Percentiles rank a stretch among this genome's conserved stretches.
phyloP scores from a whole-genome alignment of 2,329 filamentous ascomycete genomes.

The Leptographium radiaticola region DNA sequence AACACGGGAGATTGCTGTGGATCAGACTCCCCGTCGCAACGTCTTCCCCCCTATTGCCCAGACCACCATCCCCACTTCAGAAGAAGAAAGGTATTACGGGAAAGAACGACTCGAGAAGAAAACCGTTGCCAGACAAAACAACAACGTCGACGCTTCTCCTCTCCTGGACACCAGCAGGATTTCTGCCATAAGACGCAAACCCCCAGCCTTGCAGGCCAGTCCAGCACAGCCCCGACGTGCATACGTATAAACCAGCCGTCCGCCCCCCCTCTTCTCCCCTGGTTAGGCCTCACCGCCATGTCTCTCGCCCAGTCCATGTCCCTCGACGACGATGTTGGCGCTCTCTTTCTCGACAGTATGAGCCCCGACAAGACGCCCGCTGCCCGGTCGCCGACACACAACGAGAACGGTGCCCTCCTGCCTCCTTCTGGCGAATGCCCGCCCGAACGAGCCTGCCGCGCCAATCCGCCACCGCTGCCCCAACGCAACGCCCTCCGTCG shows the following conservation, averaged over 20 bases:
- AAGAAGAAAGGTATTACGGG: too few species aligned
- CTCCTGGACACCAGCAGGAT: neutral
- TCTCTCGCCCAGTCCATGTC: constrained; percentile 5
- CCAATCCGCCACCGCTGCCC: constrained; percentile 31
- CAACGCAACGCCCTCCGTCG: constrained; percentile 35
- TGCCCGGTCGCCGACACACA: neutral
- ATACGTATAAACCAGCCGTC: too few species aligned
- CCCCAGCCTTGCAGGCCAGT: neutral
- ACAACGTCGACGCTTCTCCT: neutral
- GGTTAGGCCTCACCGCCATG: constrained; percentile 1
- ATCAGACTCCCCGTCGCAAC: neutral
- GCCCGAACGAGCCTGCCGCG: constrained; percentile 6
- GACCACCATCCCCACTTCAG: neutral
- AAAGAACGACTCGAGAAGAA: neutral
- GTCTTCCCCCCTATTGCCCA: neutral
- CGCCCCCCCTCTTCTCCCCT: too few species aligned
- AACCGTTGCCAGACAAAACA: neutral
- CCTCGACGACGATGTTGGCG: constrained; percentile 6
- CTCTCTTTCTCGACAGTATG: constrained; percentile 7
- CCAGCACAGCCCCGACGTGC: neutral
- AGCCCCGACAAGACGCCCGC: neutral
- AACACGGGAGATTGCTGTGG: constrained; percentile 8
- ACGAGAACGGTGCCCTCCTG: neutral
- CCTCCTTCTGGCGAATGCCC: neutral
- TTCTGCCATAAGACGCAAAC: neutral